phyloP scores from a whole-genome alignment of 2,329 filamentous ascomycete species.

The Penicillium corylophilum region DNA sequence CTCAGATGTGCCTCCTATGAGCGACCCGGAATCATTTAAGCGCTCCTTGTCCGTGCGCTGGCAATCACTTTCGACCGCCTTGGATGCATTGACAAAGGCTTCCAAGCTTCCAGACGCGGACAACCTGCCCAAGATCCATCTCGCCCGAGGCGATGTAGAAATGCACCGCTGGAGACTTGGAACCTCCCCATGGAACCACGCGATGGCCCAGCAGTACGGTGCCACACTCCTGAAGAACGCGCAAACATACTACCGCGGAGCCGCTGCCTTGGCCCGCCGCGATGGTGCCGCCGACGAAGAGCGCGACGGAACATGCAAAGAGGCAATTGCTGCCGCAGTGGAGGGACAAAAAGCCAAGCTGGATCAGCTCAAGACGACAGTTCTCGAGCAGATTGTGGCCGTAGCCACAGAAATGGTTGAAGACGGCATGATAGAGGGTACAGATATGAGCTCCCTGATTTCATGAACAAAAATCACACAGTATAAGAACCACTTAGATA shows the following conservation, averaged over 20 bases:
- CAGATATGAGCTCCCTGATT: slow-evolving; percentile 33
- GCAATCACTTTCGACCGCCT: slow-evolving; percentile 53
- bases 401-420: slow-evolving; percentile 54
- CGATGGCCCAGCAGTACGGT: slow-evolving; percentile 45
- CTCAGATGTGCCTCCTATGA: slow-evolving; percentile 31
- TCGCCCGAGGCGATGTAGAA: slow-evolving; percentile 57
- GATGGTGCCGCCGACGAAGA: slow-evolving; percentile 45
- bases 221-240: slow-evolving; percentile 55
- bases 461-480: slow-evolving; percentile 21
- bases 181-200: slow-evolving; percentile 43
- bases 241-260: slow-evolving; percentile 58
- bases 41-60: slow-evolving; percentile 45
- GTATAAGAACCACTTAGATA: slow-evolving; percentile 20
- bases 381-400: slow-evolving; percentile 40
- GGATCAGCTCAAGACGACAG: slow-evolving; percentile 35
- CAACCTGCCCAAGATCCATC: slow-evolving; percentile 54
- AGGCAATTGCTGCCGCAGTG: slow-evolving; percentile 49
- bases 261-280: slow-evolving; percentile 41
- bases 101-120: slow-evolving; percentile 52
- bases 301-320: slow-evolving; percentile 48
- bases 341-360: slow-evolving; percentile 41
- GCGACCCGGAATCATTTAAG: slow-evolving; percentile 30
- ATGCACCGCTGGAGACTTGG: slow-evolving; percentile 55
- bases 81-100: slow-evolving; percentile 52
- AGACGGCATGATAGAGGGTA: slow-evolving; percentile 49